These are phyloP conservation scores for Trametes elegans DNA, from an alignment of 768 basidiomycete species.

Conservation along the genomic window DNA sequence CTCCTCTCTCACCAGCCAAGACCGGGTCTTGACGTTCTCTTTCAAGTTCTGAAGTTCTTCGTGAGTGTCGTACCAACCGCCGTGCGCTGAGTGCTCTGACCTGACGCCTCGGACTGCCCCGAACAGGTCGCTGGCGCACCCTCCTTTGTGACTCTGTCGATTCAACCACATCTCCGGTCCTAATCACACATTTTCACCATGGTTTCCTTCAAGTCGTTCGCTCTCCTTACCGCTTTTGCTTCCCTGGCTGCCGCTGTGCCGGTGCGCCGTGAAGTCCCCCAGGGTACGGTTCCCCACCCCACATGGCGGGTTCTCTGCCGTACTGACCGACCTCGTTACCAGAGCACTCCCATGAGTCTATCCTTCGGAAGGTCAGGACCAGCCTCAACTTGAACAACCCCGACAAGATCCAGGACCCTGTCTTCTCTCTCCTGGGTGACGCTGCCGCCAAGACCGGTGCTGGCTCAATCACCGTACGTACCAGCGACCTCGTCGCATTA, in stretches of 20 bases:
- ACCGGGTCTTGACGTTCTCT: constrained; percentile 48
- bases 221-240: constrained; percentile 36
- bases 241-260: constrained; percentile 40
- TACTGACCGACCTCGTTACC: neutral
- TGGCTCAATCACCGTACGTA: constrained; percentile 51
- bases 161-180: constrained; percentile 23
- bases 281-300: constrained; percentile 40
- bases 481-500: neutral
- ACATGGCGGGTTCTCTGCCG: neutral
- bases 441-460: constrained; percentile 56
- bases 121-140: constrained; percentile 23
- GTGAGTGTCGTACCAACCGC: constrained; percentile 28
- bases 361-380: constrained; percentile 50
- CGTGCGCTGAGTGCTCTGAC: neutral
- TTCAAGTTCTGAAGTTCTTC: constrained; percentile 30
- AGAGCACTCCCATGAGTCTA: constrained; percentile 67
- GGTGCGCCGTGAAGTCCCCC: constrained; percentile 60
- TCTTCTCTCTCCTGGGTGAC: constrained; percentile 63
- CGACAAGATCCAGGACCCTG: constrained; percentile 53
- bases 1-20: constrained; percentile 38
- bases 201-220: constrained; percentile 37
- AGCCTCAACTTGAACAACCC: constrained; percentile 58
- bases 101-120: neutral
- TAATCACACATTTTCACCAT: constrained; percentile 29
- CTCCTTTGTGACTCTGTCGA: constrained; percentile 14